A percentile compares a stretch with the other conserved stretches of the same genome.
These are phyloP conservation scores for Parasarocladium wereldwijsianum DNA, from an alignment of 2,329 filamentous ascomycete species.

Conservation along the genomic window DNA sequence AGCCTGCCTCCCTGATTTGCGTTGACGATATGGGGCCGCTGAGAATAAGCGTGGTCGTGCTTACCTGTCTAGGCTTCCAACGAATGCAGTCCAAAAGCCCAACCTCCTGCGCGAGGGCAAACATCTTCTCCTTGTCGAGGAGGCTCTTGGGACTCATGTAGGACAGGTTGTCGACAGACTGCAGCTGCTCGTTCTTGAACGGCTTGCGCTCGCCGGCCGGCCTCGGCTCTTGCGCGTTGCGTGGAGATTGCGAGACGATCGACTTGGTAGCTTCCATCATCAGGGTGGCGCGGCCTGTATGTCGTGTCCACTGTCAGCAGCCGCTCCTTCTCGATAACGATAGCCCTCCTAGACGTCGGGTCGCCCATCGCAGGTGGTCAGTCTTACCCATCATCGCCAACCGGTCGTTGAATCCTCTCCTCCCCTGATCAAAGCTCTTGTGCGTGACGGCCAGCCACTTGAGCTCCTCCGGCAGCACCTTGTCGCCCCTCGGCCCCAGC, in stretches of 20 bases:
- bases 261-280: conserved; percentile 24
- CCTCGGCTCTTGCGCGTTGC: conserved; percentile 25
- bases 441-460: conserved; percentile 97
- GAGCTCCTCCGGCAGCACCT: conserved; percentile 70
- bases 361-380: not conserved
- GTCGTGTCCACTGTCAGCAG: conserved; percentile 5
- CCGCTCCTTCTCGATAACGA: not conserved
- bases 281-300: conserved; percentile 20
- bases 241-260: conserved; percentile 19
- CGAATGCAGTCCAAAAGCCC: conserved; percentile 63
- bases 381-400: conserved; percentile 70
- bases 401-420: conserved; percentile 86
- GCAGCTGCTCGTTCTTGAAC: conserved; percentile 56
- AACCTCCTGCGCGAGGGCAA: conserved; percentile 51
- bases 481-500: conserved; percentile 57
- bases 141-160: conserved; percentile 42
- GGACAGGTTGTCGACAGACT: conserved; percentile 60
- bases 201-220: conserved; percentile 36
- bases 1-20: conserved; percentile 1
- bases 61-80: conserved; percentile 78
- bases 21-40: not conserved
- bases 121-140: conserved; percentile 50
- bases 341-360: not conserved
- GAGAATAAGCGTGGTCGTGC: conserved; percentile 11
- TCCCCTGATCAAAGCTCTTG: conserved; percentile 94